A percentile compares a stretch with the other conserved stretches of the same genome.
Conservation (phyloP, 305 asterid species). For the Rubia tinctorum region DNA sequence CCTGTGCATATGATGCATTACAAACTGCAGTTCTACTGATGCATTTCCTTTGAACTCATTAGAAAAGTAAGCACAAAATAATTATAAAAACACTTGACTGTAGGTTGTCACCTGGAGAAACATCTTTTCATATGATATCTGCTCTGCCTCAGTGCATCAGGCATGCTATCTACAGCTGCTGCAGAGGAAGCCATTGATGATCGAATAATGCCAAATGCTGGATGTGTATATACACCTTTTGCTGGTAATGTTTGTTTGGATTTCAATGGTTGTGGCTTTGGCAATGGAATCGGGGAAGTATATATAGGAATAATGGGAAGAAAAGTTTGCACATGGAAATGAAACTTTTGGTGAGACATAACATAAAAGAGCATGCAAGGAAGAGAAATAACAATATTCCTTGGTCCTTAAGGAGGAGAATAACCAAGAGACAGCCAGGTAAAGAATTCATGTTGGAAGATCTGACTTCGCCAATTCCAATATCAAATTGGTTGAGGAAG, state of each 20-base stretch:
- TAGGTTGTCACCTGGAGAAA: conserved; percentile 47
- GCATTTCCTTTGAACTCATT: neutral
- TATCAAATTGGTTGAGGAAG: neutral
- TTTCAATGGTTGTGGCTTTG: conserved; percentile 3
- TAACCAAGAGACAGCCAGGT: conserved; percentile 31
- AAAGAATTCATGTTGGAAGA: conserved; percentile 35
- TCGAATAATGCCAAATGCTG: neutral
- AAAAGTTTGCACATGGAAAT: conserved; percentile 29
- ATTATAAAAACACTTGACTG: neutral
- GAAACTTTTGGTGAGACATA: conserved; percentile 28
- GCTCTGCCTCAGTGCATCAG: conserved; percentile 56
- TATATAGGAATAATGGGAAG: conserved; percentile 20
- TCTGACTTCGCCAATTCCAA: neutral
- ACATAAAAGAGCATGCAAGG: conserved; percentile 18
- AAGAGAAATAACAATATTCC: conserved; percentile 49
- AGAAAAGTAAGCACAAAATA: neutral
- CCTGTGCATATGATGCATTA: conserved; percentile 30
- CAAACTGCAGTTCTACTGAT: neutral
- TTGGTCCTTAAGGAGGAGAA: conserved; percentile 44
- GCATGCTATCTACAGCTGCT: conserved; percentile 50
- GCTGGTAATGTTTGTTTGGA: neutral
- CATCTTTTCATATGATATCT: conserved; percentile 66
- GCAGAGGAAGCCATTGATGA: conserved; percentile 41
- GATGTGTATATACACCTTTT: neutral
- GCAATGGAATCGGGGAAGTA: neutral